phyloP scores from a whole-genome alignment of 164 flowering plant genomes.

The Dillenia suffruticosa region DNA sequence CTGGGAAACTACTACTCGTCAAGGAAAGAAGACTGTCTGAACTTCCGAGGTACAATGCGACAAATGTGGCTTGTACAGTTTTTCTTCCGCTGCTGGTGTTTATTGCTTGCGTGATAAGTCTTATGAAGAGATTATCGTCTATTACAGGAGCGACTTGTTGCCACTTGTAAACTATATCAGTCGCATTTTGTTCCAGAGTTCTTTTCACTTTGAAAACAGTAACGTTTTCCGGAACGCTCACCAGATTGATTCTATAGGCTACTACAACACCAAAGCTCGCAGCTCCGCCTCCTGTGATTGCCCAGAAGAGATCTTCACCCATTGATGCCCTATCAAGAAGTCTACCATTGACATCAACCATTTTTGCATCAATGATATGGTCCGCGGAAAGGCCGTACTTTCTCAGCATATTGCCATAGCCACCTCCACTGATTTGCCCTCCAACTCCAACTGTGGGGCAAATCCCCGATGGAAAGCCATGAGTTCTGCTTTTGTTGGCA shows the following conservation, averaged over 20 bases:
- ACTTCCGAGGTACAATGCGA: conserved; percentile 7
- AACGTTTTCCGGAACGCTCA: conserved; percentile 13
- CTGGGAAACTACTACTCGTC: conserved; percentile 1
- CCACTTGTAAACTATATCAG: not conserved
- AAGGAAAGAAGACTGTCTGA: not conserved
- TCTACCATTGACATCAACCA: conserved; percentile 9
- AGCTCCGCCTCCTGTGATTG: conserved; percentile 20
- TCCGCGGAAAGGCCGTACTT: conserved; percentile 13
- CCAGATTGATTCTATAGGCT: conserved; percentile 13
- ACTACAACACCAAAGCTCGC: conserved; percentile 13
- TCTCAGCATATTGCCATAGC: conserved; percentile 6
- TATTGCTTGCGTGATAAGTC: not conserved
- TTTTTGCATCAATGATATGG: conserved; percentile 14
- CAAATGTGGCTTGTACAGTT: conserved; percentile 1
- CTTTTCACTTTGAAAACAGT: conserved; percentile 11
- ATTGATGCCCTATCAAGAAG: conserved; percentile 14
- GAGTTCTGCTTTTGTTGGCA: not conserved
- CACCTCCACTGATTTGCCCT: conserved; percentile 8
- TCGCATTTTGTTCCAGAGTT: conserved; percentile 1
- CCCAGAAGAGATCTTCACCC: conserved; percentile 32
- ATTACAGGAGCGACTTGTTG: conserved; percentile 5
- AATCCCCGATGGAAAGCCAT: conserved; percentile 2
- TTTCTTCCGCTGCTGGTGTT: not conserved
- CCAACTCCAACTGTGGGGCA: conserved; percentile 6
- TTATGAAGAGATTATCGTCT: conserved; percentile 2